A percentile compares a stretch with the other conserved stretches of the same genome.
phyloP scores from a whole-genome alignment of 441 rosid genomes.

The Eruca vesicaria region DNA sequence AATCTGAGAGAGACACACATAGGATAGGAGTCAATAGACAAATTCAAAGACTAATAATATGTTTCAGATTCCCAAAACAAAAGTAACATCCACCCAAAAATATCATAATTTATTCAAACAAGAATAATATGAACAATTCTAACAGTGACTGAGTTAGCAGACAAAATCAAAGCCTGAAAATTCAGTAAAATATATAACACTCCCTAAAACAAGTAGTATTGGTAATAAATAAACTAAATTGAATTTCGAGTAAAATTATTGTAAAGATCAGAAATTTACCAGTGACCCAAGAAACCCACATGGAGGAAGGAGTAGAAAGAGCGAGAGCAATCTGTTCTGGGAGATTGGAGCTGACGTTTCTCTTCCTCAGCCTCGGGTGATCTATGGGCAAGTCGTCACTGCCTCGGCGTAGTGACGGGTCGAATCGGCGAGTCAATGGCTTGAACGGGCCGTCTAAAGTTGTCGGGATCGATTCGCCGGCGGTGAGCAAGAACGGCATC shows the following conservation, averaged over 20 bases:
- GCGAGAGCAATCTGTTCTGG: slow-evolving; percentile 64
- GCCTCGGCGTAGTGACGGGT: slow-evolving; percentile 55
- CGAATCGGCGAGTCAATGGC: slow-evolving; percentile 50
- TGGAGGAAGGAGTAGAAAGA: slow-evolving; percentile 37
- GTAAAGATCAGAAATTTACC: slow-evolving; percentile 27
- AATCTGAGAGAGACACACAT: neutral
- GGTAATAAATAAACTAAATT: neutral
- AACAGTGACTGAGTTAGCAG: no score
- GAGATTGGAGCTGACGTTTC: slow-evolving; percentile 39
- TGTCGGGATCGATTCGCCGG: slow-evolving; percentile 46
- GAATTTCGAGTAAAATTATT: neutral
- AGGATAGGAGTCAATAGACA: neutral
- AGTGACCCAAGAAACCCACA: slow-evolving; percentile 73
- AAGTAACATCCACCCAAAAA: neutral
- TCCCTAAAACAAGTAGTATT: neutral
- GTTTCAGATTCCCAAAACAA: neutral
- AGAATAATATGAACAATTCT: no score
- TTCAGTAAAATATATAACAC: neutral
- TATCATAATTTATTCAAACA: neutral
- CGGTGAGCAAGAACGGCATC: neutral
- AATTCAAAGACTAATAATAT: neutral
- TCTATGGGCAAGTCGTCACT: slow-evolving; percentile 58
- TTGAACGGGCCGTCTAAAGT: slow-evolving; percentile 64
- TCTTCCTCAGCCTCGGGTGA: slow-evolving; percentile 55
- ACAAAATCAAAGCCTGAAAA: neutral